phyloP scores from a whole-genome alignment of 495 filamentous ascomycete species.

The Talaromyces liani region DNA sequence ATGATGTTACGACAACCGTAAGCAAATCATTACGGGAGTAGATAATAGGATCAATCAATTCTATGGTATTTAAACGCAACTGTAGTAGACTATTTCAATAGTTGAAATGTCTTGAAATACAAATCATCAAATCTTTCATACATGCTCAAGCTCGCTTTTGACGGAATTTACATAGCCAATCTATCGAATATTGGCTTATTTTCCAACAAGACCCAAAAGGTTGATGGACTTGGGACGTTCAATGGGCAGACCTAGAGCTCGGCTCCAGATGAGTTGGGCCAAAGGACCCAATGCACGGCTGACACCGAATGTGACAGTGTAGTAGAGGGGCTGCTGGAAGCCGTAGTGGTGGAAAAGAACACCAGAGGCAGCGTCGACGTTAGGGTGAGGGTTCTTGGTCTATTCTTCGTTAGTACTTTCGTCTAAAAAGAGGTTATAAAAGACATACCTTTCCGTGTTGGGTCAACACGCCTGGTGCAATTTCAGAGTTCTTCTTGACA shows the following conservation, averaged over 20 bases:
- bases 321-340: conserved; percentile 94
- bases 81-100: neutral
- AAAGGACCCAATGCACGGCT: conserved; percentile 85
- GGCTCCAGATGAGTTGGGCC: conserved; percentile 93
- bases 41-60: neutral
- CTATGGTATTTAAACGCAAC: neutral
- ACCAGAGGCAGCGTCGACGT: conserved; percentile 86
- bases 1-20: neutral
- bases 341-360: conserved; percentile 97
- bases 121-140: neutral
- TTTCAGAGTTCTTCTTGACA: conserved; percentile 75
- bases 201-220: conserved; percentile 57
- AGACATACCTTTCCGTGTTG: conserved; percentile 75
- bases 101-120: neutral
- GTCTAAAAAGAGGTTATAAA: neutral
- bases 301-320: conserved; percentile 95
- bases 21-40: neutral
- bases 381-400: conserved; percentile 98
- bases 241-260: conserved; percentile 91
- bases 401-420: conserved; percentile 17
- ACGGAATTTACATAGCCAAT: neutral
- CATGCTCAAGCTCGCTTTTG: neutral
- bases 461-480: conserved; percentile 77
- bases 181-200: neutral
- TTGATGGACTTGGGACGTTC: conserved; percentile 97